Base-by-base conservation (phyloP, 2,329 filamentous ascomycete genomes). In the Aspergillus oerlinghausenensis region DNA sequence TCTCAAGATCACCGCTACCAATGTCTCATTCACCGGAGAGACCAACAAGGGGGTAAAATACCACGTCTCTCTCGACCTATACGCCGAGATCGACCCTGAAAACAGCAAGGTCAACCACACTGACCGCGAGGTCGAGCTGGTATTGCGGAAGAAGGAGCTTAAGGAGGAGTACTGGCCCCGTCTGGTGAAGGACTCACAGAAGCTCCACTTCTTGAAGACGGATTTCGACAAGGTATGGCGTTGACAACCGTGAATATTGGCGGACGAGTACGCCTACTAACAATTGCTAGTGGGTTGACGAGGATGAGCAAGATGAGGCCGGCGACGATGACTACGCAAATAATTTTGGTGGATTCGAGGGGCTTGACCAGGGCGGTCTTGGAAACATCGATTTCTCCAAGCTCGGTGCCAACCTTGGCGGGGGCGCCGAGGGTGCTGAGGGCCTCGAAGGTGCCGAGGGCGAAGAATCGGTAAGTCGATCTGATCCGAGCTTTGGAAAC, bases 121-220 rank as follows among this genome's bases (percentile, higher is more conserved):
- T 49, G 82, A 85, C 71, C 91, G 93, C 77, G 92, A 92, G 70
- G 82, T 97, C 66, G 89, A 96, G 81, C 77, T 97, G 68, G 89
- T 96, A 74, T 84, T 99, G 75, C 86, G 90, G 78, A 99, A 99
- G 89, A 97, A 97, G 87, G 92, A 96, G 72, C 83, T 94, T 64
- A 90, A 92, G 78, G 86, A 91, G 71, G 91, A 94, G 78, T 97
- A 88, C 85, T 99, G 94, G 94, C 92, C 92, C 62, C 87, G 94
- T 63, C 84, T 99, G 70, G 83, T 97, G 74, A 97, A 97, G 87
- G 90, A 93, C 59, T 77, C 81, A 65, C 88, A 90, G 83, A 96
- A 91, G 82, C 80, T 90, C 55, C 94, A 97, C 80, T 99, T 92
- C 85, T 79, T 99, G 71, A 96, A 96, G 88, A 97, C 94, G 63